Evolutionary conservation across 2,329 filamentous ascomycete genomes (phyloP), one percentile per base, ranked within the genome.

Genomic region (Byssoonygena ceratinophila): DNA sequence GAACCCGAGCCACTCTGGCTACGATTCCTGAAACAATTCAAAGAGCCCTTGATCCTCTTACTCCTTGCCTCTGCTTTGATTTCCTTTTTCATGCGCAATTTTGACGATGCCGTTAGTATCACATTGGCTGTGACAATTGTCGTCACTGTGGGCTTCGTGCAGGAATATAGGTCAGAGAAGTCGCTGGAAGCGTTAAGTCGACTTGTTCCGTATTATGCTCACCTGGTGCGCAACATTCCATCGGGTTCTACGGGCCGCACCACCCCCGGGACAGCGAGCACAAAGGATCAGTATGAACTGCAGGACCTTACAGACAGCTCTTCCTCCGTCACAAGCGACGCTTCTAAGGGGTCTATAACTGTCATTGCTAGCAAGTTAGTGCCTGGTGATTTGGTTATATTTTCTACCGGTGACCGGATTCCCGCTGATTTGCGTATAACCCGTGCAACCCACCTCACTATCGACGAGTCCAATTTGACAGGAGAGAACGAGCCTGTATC

Each of bases 161-260:
- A 98, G 66, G 92, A 98, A 70, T 98, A 98, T 68, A 79, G 92
- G 54, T 97, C 92, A 6, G 92, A 98, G 67, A 94, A 98, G 70
- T 97, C 91, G 2, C 82, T 98, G 59, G 92, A 98, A 69, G 92
- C 92, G 18, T 74, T 98, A 60, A 96, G 86, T 64, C 87, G 92
- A 61, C 74, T 98, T 23, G 91, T 98, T 0, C 94, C 92, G 25
- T 94, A 97, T 66, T 88, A 90, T 66, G 92, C 94, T 27, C 90
- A 98, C 71, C 76, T 97, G n/a, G 87, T 98, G 55, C 83, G 94
- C 56, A 76, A 77, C 48, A 55, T 68, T 7, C 64, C 66, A 23
- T 54, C 61, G 7, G 59, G 60, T 41, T 51, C 51, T n/a, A 54
- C 54, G 20, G 60, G 59, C 23, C 59, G 61, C n/a, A 58, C 55